Evolutionary conservation across 2,329 filamentous ascomycete species (phyloP).

Genomic region (Pseudocercospora pini-densiflorae): DNA sequence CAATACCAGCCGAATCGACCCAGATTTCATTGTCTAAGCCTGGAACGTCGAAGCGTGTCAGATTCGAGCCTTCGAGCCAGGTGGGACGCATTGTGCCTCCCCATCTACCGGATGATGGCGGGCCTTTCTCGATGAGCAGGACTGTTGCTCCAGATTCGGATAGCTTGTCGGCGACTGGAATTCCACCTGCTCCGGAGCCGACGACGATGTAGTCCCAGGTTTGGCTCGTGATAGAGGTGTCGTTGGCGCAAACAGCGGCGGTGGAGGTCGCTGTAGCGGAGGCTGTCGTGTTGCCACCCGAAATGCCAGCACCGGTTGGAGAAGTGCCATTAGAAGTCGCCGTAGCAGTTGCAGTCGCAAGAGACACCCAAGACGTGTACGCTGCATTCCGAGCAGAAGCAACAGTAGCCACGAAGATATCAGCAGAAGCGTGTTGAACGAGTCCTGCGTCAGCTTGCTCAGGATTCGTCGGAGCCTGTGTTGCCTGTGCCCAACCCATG

Average conservation of each 20-base stretch:
- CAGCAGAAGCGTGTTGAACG: slow-evolving; percentile 61
- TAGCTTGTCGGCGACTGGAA: slow-evolving; percentile 64
- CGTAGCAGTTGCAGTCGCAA: slow-evolving; percentile 41
- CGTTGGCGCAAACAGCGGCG: slow-evolving; percentile 33
- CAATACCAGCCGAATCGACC: slow-evolving; percentile 65
- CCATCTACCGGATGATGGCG: slow-evolving; percentile 66
- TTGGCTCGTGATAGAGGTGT: slow-evolving; percentile 43
- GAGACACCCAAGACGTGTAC: slow-evolving; percentile 47
- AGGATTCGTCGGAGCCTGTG: slow-evolving; percentile 33
- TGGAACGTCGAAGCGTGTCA: slow-evolving; percentile 74
- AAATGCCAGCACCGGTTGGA: slow-evolving; percentile 24
- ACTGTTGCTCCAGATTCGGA: slow-evolving; percentile 68
- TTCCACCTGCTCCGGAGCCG: slow-evolving; percentile 66
- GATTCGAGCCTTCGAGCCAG: slow-evolving; percentile 65
- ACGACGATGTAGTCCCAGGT: slow-evolving; percentile 68
- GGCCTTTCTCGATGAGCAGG: slow-evolving; percentile 58
- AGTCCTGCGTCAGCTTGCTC: slow-evolving; percentile 51
- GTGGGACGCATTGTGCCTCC: slow-evolving; percentile 63
- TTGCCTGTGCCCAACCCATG: slow-evolving; percentile 38
- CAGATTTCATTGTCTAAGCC: slow-evolving; percentile 74
- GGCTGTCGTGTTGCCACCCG: slow-evolving; percentile 21
- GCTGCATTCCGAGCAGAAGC: slow-evolving; percentile 50
- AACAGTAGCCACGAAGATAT: slow-evolving; percentile 57
- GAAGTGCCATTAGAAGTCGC: slow-evolving; percentile 39
- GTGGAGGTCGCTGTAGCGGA: slow-evolving; percentile 32